These are phyloP conservation scores for Aquanectria penicillioides DNA, from an alignment of 2,329 filamentous ascomycete species.

Conservation along the genomic window DNA sequence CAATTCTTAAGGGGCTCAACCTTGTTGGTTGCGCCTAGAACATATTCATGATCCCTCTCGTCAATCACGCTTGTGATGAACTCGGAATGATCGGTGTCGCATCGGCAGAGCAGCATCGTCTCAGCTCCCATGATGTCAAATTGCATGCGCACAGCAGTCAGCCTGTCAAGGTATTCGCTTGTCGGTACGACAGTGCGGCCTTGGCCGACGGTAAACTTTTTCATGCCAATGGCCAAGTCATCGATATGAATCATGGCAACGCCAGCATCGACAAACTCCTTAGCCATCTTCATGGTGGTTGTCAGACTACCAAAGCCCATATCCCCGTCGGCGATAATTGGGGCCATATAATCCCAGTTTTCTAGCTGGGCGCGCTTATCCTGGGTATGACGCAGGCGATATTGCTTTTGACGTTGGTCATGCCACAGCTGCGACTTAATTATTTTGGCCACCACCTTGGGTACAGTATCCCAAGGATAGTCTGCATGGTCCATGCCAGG, in stretches of 20 bases:
- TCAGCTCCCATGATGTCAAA: constrained; percentile 54
- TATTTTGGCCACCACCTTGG: constrained; percentile 52
- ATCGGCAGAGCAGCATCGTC: constrained; percentile 50
- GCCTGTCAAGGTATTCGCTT: constrained; percentile 48
- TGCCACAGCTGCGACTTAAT: constrained; percentile 53
- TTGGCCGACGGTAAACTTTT: constrained; percentile 54
- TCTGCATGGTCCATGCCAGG: constrained; percentile 54
- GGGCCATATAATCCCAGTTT: constrained; percentile 51
- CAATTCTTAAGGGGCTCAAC: constrained; percentile 22
- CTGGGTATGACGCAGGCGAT: constrained; percentile 44
- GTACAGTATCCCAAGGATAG: constrained; percentile 54
- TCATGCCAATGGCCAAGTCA: constrained; percentile 54
- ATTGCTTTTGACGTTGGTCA: constrained; percentile 52
- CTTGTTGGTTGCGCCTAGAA: constrained; percentile 48
- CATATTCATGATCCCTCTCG: constrained; percentile 50
- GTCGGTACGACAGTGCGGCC: constrained; percentile 53
- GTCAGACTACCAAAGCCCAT: constrained; percentile 55
- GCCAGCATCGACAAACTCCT: constrained; percentile 53
- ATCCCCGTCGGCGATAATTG: constrained; percentile 54
- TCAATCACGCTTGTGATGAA: constrained; percentile 52
- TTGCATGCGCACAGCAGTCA: constrained; percentile 49
- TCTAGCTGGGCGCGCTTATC: constrained; percentile 46
- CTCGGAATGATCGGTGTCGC: constrained; percentile 49
- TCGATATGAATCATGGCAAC: constrained; percentile 56
- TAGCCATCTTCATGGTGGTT: constrained; percentile 51